phyloP scores from a whole-genome alignment of 2,329 filamentous ascomycete species.

The Madurella fahalii region DNA sequence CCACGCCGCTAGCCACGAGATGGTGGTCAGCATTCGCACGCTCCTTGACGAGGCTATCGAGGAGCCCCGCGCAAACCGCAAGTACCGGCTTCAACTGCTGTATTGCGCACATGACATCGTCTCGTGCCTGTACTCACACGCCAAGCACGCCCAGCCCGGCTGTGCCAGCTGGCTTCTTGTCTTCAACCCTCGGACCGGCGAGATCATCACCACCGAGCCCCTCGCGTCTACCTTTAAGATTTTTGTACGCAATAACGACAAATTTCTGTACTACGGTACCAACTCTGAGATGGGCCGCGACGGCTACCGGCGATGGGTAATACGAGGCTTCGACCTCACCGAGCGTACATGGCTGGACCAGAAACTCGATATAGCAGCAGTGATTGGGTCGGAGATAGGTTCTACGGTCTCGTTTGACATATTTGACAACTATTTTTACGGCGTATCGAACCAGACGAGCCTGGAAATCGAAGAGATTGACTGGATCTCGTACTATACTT shows the following conservation, averaged over 20 bases:
- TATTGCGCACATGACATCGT: slow-evolving; percentile 55
- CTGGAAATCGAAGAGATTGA: slow-evolving; percentile 60
- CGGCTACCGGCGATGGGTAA: slow-evolving; percentile 59
- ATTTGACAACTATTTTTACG: slow-evolving; percentile 62
- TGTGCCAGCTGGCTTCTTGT: slow-evolving; percentile 49
- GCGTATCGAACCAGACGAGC: slow-evolving; percentile 61
- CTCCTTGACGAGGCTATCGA: slow-evolving; percentile 37
- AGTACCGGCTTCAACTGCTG: slow-evolving; percentile 50
- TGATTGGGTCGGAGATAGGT: slow-evolving; percentile 62
- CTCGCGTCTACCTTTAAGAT: slow-evolving; percentile 51
- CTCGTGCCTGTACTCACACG: slow-evolving; percentile 52
- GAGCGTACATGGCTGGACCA: slow-evolving; percentile 37
- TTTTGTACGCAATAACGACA: slow-evolving; percentile 62
- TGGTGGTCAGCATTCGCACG: slow-evolving; percentile 50
- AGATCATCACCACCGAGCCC: slow-evolving; percentile 39
- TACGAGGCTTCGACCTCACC: slow-evolving; percentile 50
- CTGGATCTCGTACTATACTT: slow-evolving; percentile 67
- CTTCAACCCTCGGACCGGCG: slow-evolving; percentile 38
- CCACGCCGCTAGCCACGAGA: slow-evolving; percentile 43
- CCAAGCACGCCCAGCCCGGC: slow-evolving; percentile 27
- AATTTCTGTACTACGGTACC: slow-evolving; percentile 63
- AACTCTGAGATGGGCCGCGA: slow-evolving; percentile 51
- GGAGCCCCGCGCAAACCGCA: slow-evolving; percentile 32
- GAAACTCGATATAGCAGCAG: slow-evolving; percentile 50
- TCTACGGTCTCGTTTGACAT: slow-evolving; percentile 69